Percentiles rank a stretch among this genome's conserved stretches.
These are phyloP conservation scores for Fusarium coffeatum DNA, from an alignment of 2,329 filamentous ascomycete genomes.

Conservation along the genomic window DNA sequence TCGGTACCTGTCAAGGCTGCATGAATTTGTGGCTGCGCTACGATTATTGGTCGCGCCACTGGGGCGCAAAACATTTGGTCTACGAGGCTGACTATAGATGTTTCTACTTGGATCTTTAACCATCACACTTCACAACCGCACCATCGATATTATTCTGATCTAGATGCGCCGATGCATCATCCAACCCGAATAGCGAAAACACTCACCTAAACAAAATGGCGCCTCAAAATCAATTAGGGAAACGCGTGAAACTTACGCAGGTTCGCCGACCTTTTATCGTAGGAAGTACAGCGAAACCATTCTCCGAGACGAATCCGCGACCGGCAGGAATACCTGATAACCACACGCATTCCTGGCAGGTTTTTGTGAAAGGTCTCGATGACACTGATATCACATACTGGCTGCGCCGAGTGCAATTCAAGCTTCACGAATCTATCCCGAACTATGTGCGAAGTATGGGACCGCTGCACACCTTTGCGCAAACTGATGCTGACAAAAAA, in stretches of 20 bases:
- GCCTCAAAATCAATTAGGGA: constrained; percentile 67
- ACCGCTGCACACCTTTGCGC: background rate
- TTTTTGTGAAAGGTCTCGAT: constrained; percentile 91
- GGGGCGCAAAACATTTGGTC: constrained; percentile 14
- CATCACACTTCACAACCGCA: background rate
- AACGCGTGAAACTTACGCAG: constrained; percentile 74
- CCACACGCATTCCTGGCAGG: constrained; percentile 96
- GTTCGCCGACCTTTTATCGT: constrained; percentile 75
- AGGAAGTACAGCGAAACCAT: constrained; percentile 82
- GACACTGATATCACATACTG: constrained; percentile 94
- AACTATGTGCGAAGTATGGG: constrained; percentile 82
- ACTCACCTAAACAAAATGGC: constrained; percentile 59
- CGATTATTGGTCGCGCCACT: constrained; percentile 25
- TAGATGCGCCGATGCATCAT: background rate
- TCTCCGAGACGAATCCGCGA: constrained; percentile 83
- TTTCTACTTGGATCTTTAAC: background rate
- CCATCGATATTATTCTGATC: background rate
- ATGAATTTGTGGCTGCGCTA: constrained; percentile 20
- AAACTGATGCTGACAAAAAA: constrained; percentile 31
- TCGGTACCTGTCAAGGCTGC: constrained; percentile 38
- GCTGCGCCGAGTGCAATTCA: constrained; percentile 97
- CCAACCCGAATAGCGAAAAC: background rate
- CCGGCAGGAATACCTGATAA: constrained; percentile 82
- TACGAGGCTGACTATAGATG: constrained; percentile 26
- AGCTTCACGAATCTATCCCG: constrained; percentile 95